A percentile compares a stretch with the other conserved stretches of the same genome.
phyloP scores from a whole-genome alignment of 164 flowering plant species.

The Nymphaea colorata region DNA sequence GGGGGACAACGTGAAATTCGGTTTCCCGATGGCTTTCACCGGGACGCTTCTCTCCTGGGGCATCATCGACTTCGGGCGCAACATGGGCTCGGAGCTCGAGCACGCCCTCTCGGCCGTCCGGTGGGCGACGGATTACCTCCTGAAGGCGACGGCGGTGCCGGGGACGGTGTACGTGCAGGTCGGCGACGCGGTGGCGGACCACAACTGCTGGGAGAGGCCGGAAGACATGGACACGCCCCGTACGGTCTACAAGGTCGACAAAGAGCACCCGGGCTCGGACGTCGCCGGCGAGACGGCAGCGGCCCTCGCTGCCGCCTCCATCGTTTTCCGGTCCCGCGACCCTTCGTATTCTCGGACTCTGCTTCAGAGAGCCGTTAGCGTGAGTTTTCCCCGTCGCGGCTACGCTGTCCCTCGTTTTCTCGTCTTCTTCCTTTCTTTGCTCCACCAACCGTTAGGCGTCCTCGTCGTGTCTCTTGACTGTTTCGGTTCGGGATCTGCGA shows the following conservation, averaged over 20 bases:
- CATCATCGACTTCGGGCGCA: constrained; percentile 57
- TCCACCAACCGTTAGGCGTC: no score
- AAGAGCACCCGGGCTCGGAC: constrained; percentile 71
- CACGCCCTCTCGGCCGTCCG: constrained; percentile 54
- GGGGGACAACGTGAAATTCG: constrained; percentile 89
- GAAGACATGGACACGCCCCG: constrained; percentile 92
- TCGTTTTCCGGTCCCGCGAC: constrained; percentile 60
- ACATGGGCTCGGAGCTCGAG: constrained; percentile 48
- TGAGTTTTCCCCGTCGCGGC: constrained; percentile 10
- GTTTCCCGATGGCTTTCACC: constrained; percentile 94
- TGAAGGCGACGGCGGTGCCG: constrained; percentile 54
- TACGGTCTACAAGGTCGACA: constrained; percentile 50
- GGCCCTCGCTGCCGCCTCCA: constrained; percentile 85
- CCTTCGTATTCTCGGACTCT: constrained; percentile 57
- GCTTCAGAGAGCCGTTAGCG: constrained; percentile 54
- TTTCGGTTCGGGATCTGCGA: background rate
- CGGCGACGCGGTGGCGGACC: constrained; percentile 68
- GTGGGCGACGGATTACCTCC: constrained; percentile 77
- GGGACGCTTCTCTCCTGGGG: constrained; percentile 81
- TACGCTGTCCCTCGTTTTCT: background rate
- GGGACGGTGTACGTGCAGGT: constrained; percentile 57
- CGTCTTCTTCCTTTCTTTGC: background rate
- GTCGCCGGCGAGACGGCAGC: constrained; percentile 96
- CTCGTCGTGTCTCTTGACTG: background rate
- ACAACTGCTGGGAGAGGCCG: constrained; percentile 89